Evolutionary conservation across 352 stramenopile genomes (phyloP), one percentile per base, ranked within the genome.

Genomic region (Globisporangium cylindrosporum): DNA sequence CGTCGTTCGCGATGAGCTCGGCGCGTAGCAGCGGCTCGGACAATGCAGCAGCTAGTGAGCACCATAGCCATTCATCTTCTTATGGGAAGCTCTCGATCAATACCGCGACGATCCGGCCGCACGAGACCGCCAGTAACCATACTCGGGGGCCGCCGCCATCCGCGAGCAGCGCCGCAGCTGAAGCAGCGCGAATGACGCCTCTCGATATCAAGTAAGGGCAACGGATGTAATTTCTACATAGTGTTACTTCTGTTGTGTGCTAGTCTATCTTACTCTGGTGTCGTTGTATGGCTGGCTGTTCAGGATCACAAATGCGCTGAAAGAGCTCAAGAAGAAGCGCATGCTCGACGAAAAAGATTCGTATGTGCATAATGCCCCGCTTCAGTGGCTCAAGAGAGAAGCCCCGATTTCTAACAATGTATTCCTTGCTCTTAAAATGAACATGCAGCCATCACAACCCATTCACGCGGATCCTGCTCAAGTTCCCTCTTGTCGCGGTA

Each of bases 241-340:
- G 29, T 32, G 4, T 32, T 32, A 32, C 4, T 32, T 32, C 29
- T 32, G 4, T 4, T 4, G 29, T 32, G 29, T 32, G 29, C 4
- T 32, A 32, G 4, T 32, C 4, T 4, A 32, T 32, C n/a, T 22
- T 3, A 22, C 14, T 36, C 25, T 58, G 7, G 32, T 62, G 6
- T 14, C 20, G 24, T 24, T 32, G 12, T 15, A 20, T 54, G 46
- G 20, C 6, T 2, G 58, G 25, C 14, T 70, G 2, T 41, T 24
- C n/a, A 94, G 84, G 60, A 91, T 94, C 72, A 89, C 86, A 7
- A 90, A 90, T 29, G 84, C 87, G 20, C 76, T 94, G n/a, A 86
- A 81, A 65, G 74, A 92, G 49, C 78, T 91, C 70, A 85, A 89
- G 79, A 74, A 75, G 61, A 84, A 91, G 58, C 83, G 75, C 1